These are phyloP conservation scores for Lathyrus tuberosus DNA, from an alignment of 306 rosid genomes.

Conservation along the genomic window DNA sequence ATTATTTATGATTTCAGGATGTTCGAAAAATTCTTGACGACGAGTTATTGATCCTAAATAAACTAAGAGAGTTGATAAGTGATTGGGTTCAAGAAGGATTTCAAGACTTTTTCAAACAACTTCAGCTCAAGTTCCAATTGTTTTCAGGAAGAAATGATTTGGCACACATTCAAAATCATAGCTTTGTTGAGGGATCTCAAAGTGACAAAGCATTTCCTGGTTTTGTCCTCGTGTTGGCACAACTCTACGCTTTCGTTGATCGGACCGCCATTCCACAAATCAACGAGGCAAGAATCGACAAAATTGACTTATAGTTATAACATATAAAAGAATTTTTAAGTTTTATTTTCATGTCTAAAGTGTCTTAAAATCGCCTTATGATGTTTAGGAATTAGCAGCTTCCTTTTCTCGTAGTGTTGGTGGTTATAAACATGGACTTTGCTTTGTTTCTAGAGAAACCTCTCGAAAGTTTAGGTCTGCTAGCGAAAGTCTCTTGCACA, in stretches of 20 bases:
- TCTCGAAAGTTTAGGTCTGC: slow-evolving; percentile 68
- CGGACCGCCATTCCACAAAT: slow-evolving; percentile 81
- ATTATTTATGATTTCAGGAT: slow-evolving; percentile 54
- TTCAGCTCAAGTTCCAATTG: slow-evolving; percentile 63
- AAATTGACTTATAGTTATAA: slow-evolving; percentile 24
- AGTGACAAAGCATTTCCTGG: slow-evolving; percentile 75
- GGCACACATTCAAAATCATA: slow-evolving; percentile 54
- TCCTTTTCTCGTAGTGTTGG: slow-evolving; percentile 69
- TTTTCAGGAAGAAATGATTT: slow-evolving; percentile 64
- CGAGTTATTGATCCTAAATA: slow-evolving; percentile 57
- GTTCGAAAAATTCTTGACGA: slow-evolving; percentile 77
- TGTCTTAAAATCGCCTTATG: slow-evolving; percentile 37
- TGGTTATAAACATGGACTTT: slow-evolving; percentile 65
- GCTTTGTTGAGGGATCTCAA: slow-evolving; percentile 56
- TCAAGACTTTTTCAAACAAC: slow-evolving; percentile 75
- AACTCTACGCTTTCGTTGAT: slow-evolving; percentile 75
- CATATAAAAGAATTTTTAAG: not conserved
- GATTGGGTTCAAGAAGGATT: slow-evolving; percentile 90
- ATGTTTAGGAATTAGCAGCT: slow-evolving; percentile 74
- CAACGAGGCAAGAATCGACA: slow-evolving; percentile 63
- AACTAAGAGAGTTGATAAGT: slow-evolving; percentile 59
- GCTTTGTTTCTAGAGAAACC: slow-evolving; percentile 76
- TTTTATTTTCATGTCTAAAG: slow-evolving; percentile 17
- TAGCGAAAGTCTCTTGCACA: slow-evolving; percentile 76
- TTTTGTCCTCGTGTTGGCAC: slow-evolving; percentile 80